Evolutionary conservation across 768 basidiomycete species (phyloP).

Genomic region (Kwoniella newhampshirensis): DNA sequence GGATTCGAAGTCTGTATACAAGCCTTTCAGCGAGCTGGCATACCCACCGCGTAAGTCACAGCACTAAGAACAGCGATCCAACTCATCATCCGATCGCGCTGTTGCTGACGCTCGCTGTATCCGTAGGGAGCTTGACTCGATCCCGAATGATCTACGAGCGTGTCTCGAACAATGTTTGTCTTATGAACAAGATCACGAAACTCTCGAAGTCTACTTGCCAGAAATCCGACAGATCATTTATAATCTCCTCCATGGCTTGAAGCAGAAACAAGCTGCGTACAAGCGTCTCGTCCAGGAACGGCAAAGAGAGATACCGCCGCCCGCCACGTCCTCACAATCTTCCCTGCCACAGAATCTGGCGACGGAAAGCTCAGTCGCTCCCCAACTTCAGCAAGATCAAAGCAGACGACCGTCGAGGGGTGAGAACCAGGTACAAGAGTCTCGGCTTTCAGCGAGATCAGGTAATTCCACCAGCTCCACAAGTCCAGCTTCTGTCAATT

Average conservation of each 20-base stretch:
- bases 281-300: conserved; percentile 69
- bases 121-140: conserved; percentile 74
- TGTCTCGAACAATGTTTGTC: conserved; percentile 88
- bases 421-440: conserved; percentile 43
- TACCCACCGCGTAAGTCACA: conserved; percentile 80
- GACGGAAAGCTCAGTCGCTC: not conserved
- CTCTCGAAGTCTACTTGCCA: conserved; percentile 84
- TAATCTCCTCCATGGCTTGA: conserved; percentile 85
- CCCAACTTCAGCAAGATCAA: not conserved
- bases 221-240: conserved; percentile 90
- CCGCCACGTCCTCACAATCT: not conserved
- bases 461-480: conserved; percentile 58
- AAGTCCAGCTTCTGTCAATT: conserved; percentile 24
- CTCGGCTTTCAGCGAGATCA: conserved; percentile 60
- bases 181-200: conserved; percentile 81
- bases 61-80: conserved; percentile 1
- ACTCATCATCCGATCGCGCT: not conserved
- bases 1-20: conserved; percentile 93
- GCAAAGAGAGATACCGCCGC: conserved; percentile 9
- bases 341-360: not conserved
- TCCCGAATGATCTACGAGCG: conserved; percentile 82
- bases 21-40: conserved; percentile 78
- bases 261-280: conserved; percentile 85
- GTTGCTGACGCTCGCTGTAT: not conserved
- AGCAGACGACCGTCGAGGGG: conserved; percentile 9